Percentiles rank a stretch among this genome's conserved stretches.
phyloP scores from a whole-genome alignment of 345 rosid genomes.

The Syzygium jambos region DNA sequence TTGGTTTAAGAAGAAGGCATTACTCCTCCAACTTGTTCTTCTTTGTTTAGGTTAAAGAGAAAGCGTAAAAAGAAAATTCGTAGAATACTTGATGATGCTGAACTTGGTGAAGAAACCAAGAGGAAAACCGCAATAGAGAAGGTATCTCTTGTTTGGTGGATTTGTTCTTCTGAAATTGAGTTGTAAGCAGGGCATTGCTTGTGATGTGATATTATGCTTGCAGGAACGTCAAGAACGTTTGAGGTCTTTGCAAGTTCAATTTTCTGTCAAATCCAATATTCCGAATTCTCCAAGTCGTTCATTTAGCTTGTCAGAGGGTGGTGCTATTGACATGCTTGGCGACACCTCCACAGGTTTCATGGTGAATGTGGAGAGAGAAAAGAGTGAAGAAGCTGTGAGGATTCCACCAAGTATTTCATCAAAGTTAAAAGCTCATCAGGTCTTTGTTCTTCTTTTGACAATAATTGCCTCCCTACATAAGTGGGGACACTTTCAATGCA shows the following conservation, averaged over 20 bases:
- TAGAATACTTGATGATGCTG: conserved; percentile 93
- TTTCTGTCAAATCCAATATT: conserved; percentile 55
- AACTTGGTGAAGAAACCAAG: conserved; percentile 95
- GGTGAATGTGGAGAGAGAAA: conserved; percentile 96
- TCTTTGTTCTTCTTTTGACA: conserved; percentile 6
- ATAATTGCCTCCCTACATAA: not conserved
- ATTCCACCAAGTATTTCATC: conserved; percentile 80
- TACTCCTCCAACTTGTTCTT: conserved; percentile 7
- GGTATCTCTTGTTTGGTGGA: conserved; percentile 26
- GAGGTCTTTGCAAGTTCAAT: conserved; percentile 68
- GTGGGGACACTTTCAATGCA: not conserved
- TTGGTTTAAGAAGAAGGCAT: not conserved
- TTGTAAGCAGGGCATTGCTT: conserved; percentile 6
- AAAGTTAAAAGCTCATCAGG: conserved; percentile 95
- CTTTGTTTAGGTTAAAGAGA: conserved; percentile 47
- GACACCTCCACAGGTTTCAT: conserved; percentile 74
- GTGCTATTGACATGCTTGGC: conserved; percentile 68
- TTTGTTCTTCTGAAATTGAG: conserved; percentile 3
- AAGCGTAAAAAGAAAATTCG: conserved; percentile 80
- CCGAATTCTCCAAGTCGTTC: conserved; percentile 29
- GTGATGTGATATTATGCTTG: conserved; percentile 10
- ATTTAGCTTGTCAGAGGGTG: conserved; percentile 50
- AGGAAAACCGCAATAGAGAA: conserved; percentile 97
- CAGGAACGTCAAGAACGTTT: conserved; percentile 97
- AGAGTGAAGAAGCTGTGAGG: conserved; percentile 90